Evolutionary conservation across 2,329 filamentous ascomycete genomes (phyloP), one percentile per base, ranked within the genome.

Genomic region (Aspergillus hortae): DNA sequence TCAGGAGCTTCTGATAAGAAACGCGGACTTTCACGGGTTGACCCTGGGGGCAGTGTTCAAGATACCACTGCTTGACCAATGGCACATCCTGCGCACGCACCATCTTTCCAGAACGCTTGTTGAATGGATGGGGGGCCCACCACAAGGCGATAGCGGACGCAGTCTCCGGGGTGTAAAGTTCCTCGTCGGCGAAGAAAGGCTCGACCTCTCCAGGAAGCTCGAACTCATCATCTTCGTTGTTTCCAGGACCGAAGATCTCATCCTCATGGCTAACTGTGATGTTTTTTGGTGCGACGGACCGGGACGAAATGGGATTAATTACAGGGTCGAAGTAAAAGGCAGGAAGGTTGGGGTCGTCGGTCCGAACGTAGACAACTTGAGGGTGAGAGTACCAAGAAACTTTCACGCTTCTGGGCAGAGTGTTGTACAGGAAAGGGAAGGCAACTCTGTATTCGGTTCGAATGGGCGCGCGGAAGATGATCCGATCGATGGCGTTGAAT

Each of bases 401-500:
- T 68, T 92, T 89, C 27, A 99, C 94, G 66, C 94, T 97, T 63
- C 95, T 83, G 1, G 94, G 95, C 5, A 99, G 80, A 15, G 92
- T 96, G 70, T 99, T 99, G 77, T 99, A 99, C 5, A 99, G 80
- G 69, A 88, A 96, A 0, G 94, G 94, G 69, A 90, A 97, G 0
- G 91, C 91, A 41, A 99, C 94, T 43, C 92, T 86, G 66, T 95
- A 96, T 73, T 99, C 94, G 7, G 92, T 99, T 61, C 92, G 86
- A 59, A 97, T 95, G 0, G 92, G 92, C 44, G 89, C 87, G 59
- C 94, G 88, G 80, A 99, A 99, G 61, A 99, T 99, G 73, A 99
- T 99, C 61, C 95, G 90, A 67, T 99, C 94, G 63, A 99, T 99
- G 32, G 94, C 94, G 67, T 99, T 99, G 80, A 99, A 99, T 73